Percentiles rank a stretch among this genome's conserved stretches.
phyloP scores from a whole-genome alignment of 805 yeast genomes.

The Candida morakotiae region DNA sequence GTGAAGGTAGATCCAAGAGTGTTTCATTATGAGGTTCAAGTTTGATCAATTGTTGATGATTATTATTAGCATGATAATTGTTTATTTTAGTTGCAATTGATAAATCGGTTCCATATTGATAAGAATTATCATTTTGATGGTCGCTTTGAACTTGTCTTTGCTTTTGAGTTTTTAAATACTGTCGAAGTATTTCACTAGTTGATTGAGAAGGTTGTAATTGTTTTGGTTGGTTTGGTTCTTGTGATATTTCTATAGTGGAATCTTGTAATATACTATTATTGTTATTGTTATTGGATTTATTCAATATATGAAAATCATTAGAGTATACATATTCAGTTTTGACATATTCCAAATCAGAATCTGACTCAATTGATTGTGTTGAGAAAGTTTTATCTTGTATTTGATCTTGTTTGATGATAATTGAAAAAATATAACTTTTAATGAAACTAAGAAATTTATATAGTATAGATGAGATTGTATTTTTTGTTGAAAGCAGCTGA shows the following conservation, averaged over 20 bases:
- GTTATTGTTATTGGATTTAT: background rate
- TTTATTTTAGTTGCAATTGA: slow-evolving; percentile 6
- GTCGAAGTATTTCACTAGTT: slow-evolving; percentile 1
- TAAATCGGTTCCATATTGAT: slow-evolving; percentile 11
- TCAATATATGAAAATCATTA: slow-evolving; percentile 8
- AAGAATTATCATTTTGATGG: background rate
- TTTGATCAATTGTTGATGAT: background rate
- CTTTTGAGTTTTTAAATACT: background rate
- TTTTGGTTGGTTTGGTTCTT: background rate
- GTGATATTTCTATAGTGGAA: slow-evolving; percentile 1
- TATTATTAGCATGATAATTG: background rate
- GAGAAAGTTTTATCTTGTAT: background rate
- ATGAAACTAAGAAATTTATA: background rate
- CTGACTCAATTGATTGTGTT: background rate
- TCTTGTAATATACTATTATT: slow-evolving; percentile 8
- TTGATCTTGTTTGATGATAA: background rate
- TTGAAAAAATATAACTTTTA: background rate
- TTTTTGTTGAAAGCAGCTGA: too few species aligned
- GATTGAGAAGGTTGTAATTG: background rate
- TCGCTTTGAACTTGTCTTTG: background rate
- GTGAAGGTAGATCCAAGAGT: background rate
- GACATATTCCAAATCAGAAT: slow-evolving; percentile 5
- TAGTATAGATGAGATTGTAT: background rate
- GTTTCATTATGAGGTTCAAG: too few species aligned
- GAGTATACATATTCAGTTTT: slow-evolving; percentile 2